Evolutionary conservation across 371 early-diverging fungal species (phyloP).

Genomic region (Mortierella sp.): DNA sequence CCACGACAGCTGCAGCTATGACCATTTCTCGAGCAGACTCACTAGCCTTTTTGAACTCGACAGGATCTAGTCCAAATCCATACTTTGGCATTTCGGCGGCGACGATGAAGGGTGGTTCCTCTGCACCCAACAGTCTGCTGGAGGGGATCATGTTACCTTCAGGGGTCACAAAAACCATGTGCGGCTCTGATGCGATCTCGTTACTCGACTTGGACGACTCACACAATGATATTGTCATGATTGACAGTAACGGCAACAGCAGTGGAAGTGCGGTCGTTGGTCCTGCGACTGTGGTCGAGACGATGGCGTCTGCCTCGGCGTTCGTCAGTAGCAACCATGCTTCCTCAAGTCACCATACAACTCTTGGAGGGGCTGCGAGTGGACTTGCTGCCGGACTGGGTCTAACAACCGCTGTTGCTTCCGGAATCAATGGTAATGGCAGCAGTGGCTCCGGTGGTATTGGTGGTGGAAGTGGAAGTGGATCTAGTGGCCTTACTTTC

Average conservation of each 20-base stretch:
- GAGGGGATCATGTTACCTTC: slow-evolving; percentile 21
- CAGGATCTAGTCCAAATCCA: slow-evolving; percentile 22
- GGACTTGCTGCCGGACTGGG: slow-evolving; percentile 4
- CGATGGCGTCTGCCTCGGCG: slow-evolving; percentile 50
- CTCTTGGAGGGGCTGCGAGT: slow-evolving; percentile 4
- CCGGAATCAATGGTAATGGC: neutral
- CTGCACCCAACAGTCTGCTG: neutral
- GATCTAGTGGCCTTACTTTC: neutral
- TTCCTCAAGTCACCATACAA: neutral
- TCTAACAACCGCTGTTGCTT: slow-evolving; percentile 21
- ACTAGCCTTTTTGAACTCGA: slow-evolving; percentile 31
- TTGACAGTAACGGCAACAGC: slow-evolving; percentile 55
- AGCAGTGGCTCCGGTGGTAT: slow-evolving; percentile 1
- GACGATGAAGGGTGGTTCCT: neutral
- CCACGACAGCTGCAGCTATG: slow-evolving; percentile 27
- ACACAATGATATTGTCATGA: slow-evolving; percentile 51
- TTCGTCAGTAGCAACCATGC: slow-evolving; percentile 30
- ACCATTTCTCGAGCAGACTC: slow-evolving; percentile 47
- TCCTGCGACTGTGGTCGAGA: slow-evolving; percentile 45
- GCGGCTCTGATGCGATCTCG: slow-evolving; percentile 52
- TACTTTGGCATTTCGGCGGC: slow-evolving; percentile 25
- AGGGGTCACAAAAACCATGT: slow-evolving; percentile 20
- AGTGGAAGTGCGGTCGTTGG: slow-evolving; percentile 34
- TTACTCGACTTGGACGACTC: slow-evolving; percentile 50
- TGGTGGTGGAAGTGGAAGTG: neutral